phyloP scores from a whole-genome alignment of 768 basidiomycete species.

The Pleurotus pulmonarius region DNA sequence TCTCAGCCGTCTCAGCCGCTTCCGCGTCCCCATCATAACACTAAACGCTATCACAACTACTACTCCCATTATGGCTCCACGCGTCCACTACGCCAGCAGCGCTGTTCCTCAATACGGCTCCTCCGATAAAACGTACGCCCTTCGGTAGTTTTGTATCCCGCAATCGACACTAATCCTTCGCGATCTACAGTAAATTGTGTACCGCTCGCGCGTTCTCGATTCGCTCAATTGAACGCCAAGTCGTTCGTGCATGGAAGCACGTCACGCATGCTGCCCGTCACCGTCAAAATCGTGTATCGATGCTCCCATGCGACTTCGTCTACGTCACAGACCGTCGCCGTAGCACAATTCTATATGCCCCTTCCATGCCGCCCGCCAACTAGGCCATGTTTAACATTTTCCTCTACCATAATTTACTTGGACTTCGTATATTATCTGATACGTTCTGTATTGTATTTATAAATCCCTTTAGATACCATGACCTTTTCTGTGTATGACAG shows the following conservation, averaged over 20 bases:
- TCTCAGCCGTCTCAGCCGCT: background rate
- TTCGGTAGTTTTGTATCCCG: background rate
- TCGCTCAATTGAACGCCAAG: conserved; percentile 3
- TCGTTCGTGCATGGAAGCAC: conserved; percentile 7
- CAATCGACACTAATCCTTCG: background rate
- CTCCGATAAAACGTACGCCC: background rate
- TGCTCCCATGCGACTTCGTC: conserved; percentile 4
- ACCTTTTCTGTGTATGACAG: no score
- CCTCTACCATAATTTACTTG: no score
- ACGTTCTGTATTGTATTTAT: no score
- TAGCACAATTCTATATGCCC: background rate
- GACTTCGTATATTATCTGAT: no score
- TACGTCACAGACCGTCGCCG: conserved; percentile 4
- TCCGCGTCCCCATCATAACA: background rate
- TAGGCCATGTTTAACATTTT: no score
- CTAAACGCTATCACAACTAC: background rate
- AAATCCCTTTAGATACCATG: no score
- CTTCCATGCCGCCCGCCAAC: background rate
- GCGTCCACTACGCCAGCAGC: background rate
- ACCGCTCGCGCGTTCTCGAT: background rate
- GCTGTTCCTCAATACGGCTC: background rate
- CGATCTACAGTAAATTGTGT: background rate
- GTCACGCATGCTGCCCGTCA: conserved; percentile 7
- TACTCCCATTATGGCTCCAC: background rate
- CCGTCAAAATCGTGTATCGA: conserved; percentile 2